Evolutionary conservation across 73 alveolate genomes (phyloP).

Genomic region (Paramecium sexaurelia): DNA sequence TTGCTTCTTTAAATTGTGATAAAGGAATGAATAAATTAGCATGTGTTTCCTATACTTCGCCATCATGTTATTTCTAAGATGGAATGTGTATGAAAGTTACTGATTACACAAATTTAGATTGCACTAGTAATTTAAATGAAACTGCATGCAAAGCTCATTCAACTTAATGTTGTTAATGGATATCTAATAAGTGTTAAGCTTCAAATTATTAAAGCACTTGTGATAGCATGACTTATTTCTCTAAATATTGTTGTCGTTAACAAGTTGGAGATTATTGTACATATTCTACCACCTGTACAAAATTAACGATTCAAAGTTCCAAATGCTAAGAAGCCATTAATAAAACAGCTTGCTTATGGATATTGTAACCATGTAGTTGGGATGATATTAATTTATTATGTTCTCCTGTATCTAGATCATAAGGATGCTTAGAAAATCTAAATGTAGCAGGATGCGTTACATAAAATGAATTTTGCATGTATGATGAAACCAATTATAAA

Average conservation of each 20-base stretch:
- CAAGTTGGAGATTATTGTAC: conserved; percentile 9
- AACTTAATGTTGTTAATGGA: not conserved
- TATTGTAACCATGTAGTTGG: conserved; percentile 1
- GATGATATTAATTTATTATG: not conserved
- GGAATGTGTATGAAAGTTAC: not conserved
- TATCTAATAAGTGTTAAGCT: not conserved
- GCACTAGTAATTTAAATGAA: not conserved
- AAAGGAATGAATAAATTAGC: conserved; percentile 15
- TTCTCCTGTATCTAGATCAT: not conserved
- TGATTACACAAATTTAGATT: not conserved
- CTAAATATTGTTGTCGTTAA: conserved; percentile 11
- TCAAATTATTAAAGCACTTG: not conserved
- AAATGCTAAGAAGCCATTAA: conserved; percentile 2
- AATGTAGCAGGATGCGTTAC: not conserved
- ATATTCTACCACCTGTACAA: not conserved
- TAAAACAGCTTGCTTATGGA: conserved; percentile 28
- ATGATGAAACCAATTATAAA: not conserved
- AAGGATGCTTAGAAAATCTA: not conserved
- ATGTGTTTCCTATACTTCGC: not conserved
- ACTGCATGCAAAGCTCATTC: not conserved
- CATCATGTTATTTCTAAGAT: not conserved
- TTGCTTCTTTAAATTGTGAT: not conserved
- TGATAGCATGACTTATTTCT: not conserved
- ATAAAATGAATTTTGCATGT: not conserved
- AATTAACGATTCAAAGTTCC: not conserved